Percentiles rank a stretch among this genome's conserved stretches.
Evolutionary conservation across 1,284 basidiomycete genomes (phyloP).

Genomic region (Sporisorium iseilematis-ciliati): DNA sequence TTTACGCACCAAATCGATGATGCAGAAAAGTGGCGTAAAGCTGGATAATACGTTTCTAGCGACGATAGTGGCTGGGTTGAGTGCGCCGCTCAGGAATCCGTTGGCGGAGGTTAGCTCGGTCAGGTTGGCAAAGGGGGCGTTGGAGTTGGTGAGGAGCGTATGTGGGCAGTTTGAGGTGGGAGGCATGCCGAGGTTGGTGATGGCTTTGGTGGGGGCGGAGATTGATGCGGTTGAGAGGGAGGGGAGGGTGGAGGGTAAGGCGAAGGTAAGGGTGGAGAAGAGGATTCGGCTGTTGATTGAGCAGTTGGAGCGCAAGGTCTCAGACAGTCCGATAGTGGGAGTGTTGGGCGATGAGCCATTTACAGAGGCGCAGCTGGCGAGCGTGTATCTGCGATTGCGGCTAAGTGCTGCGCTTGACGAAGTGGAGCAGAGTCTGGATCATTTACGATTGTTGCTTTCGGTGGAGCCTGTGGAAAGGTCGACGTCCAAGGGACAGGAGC

Average conservation of each 20-base stretch:
- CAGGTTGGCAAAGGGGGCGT: not conserved
- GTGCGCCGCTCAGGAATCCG: conserved; percentile 34
- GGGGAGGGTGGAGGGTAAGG: too few relatives aligned
- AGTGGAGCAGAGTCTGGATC: not conserved
- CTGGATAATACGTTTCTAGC: conserved; percentile 42
- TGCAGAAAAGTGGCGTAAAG: conserved; percentile 19
- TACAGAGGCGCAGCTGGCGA: conserved; percentile 10
- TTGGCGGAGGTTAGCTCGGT: conserved; percentile 1
- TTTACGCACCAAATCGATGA: conserved; percentile 15
- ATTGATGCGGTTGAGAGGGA: conserved; percentile 16
- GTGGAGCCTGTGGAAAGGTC: not conserved
- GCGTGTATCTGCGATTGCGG: conserved; percentile 9
- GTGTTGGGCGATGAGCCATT: not conserved
- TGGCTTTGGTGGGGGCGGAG: conserved; percentile 23
- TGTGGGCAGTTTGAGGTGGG: not conserved
- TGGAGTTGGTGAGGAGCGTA: conserved; percentile 15
- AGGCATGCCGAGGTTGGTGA: conserved; percentile 4
- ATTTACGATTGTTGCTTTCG: conserved; percentile 6
- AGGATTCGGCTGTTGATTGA: not conserved
- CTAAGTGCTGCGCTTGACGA: conserved; percentile 12
- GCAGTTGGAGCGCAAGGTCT: not conserved
- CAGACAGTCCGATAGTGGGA: not conserved
- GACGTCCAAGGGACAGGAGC: not conserved
- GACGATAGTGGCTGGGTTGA: conserved; percentile 24
- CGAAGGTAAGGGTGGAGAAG: not conserved